These are phyloP conservation scores for Globisporangium carolinianum DNA, from an alignment of 352 stramenopile species.

Conservation along the genomic window DNA sequence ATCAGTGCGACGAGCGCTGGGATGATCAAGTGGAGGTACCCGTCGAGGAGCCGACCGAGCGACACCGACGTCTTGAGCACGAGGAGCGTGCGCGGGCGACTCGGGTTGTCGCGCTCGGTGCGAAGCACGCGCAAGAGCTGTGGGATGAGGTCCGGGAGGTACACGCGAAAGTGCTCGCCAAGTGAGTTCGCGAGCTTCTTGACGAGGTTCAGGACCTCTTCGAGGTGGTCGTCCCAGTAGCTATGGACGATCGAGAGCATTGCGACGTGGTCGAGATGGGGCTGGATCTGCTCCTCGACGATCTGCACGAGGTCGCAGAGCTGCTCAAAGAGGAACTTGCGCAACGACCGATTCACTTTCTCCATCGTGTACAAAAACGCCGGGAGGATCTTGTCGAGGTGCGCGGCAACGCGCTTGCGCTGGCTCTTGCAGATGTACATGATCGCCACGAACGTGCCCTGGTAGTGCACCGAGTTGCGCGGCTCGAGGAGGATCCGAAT, in stretches of 20 bases:
- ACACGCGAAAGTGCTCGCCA: constrained; percentile 83
- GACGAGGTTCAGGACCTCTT: constrained; percentile 96
- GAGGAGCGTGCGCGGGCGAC: constrained; percentile 62
- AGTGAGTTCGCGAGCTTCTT: constrained; percentile 88
- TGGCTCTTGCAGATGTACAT: constrained; percentile 99
- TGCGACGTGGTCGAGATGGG: constrained; percentile 76
- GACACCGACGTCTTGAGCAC: constrained; percentile 78
- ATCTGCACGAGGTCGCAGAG: constrained; percentile 95
- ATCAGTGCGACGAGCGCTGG: constrained; percentile 78
- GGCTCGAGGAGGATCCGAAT: constrained; percentile 97
- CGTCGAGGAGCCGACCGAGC: constrained; percentile 66
- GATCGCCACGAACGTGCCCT: constrained; percentile 96
- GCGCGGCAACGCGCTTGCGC: constrained; percentile 90
- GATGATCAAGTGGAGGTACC: constrained; percentile 83
- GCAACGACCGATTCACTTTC: constrained; percentile 73
- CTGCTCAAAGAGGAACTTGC: constrained; percentile 96
- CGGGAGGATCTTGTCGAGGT: constrained; percentile 96
- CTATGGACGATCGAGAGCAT: constrained; percentile 79
- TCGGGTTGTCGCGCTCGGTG: constrained; percentile 60
- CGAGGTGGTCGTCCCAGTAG: constrained; percentile 91
- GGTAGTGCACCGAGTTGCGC: constrained; percentile 94
- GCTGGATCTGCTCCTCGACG: constrained; percentile 95
- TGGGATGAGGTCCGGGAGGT: constrained; percentile 83
- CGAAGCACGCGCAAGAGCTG: constrained; percentile 85
- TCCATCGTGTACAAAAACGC: constrained; percentile 95